Conservation (phyloP, 345 rosid species). For the Boechera divaricarpa region DNA sequence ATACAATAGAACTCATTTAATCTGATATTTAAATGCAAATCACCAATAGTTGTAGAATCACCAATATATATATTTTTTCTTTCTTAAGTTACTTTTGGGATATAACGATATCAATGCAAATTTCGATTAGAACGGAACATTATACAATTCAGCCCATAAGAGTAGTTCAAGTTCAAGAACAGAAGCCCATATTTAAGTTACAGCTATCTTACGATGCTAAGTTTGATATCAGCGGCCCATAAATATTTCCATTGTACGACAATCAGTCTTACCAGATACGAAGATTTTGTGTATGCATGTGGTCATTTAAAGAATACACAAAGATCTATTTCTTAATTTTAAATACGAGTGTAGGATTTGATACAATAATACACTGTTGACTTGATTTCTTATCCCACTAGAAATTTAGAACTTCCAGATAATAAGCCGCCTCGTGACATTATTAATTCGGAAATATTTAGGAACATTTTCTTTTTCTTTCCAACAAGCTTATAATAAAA, state of each 20-base stretch:
- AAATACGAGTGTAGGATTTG: conserved; percentile 4
- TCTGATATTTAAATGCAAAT: too few relatives aligned
- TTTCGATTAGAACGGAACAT: neutral
- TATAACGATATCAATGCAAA: neutral
- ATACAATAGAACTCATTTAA: too few relatives aligned
- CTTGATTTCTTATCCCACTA: conserved; percentile 10
- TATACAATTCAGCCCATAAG: conserved; percentile 18
- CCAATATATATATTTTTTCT: too few relatives aligned
- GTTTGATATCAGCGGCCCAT: neutral
- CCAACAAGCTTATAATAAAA: too few relatives aligned
- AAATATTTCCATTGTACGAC: neutral
- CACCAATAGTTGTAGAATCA: neutral
- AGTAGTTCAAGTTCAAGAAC: neutral
- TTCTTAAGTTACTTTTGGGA: neutral
- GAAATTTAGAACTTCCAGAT: conserved; percentile 3
- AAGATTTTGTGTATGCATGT: conserved; percentile 8
- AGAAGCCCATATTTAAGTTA: neutral
- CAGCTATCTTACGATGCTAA: neutral
- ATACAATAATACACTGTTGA: conserved; percentile 29
- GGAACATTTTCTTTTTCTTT: too few relatives aligned
- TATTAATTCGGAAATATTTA: neutral
- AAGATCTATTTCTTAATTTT: neutral
- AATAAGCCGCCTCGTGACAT: conserved; percentile 22
- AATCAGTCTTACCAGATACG: neutral
- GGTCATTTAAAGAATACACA: neutral